These are phyloP conservation scores for Suhomyces bribrorum DNA, from an alignment of 1,139 yeast species.

Conservation along the genomic window DNA sequence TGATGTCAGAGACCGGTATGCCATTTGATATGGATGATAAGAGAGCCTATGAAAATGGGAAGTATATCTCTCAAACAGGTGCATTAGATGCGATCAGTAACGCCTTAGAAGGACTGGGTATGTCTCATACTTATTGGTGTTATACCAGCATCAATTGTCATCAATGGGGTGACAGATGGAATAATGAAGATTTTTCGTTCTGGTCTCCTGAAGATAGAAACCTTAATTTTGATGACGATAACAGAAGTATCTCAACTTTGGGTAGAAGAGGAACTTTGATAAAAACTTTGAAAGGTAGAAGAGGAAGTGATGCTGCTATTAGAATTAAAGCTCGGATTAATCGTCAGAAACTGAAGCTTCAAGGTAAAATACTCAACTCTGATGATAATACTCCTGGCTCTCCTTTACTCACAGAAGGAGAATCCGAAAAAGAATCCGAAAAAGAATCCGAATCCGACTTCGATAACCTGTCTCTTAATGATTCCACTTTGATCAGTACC, in stretches of 20 bases:
- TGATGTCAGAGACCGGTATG: slow-evolving; percentile 95
- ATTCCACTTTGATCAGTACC: slow-evolving; percentile 19
- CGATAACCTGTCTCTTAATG: slow-evolving; percentile 9
- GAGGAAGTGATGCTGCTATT: slow-evolving; percentile 10
- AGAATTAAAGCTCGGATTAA: slow-evolving; percentile 9
- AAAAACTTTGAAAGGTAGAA: slow-evolving; percentile 7
- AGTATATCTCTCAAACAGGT: slow-evolving; percentile 68
- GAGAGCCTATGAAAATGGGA: slow-evolving; percentile 62
- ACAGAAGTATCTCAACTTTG: slow-evolving; percentile 6
- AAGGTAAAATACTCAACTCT: slow-evolving; percentile 5
- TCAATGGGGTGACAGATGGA: slow-evolving; percentile 88
- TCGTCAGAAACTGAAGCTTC: slow-evolving; percentile 7
- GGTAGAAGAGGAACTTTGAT: slow-evolving; percentile 15
- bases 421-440: slow-evolving; percentile 6
- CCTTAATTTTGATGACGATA: slow-evolving; percentile 18
- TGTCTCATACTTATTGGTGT: slow-evolving; percentile 85
- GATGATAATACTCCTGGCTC: neutral
- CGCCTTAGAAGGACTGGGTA: slow-evolving; percentile 72
- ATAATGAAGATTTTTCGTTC: slow-evolving; percentile 87
- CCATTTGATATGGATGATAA: slow-evolving; percentile 92
- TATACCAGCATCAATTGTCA: slow-evolving; percentile 74
- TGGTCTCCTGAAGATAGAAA: slow-evolving; percentile 71
- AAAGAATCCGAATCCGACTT: slow-evolving; percentile 10
- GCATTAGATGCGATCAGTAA: slow-evolving; percentile 82
- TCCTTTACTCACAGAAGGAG: slow-evolving; percentile 3